Evolutionary conservation across 495 filamentous ascomycete species (phyloP).

Genomic region (Neurospora sp.): DNA sequence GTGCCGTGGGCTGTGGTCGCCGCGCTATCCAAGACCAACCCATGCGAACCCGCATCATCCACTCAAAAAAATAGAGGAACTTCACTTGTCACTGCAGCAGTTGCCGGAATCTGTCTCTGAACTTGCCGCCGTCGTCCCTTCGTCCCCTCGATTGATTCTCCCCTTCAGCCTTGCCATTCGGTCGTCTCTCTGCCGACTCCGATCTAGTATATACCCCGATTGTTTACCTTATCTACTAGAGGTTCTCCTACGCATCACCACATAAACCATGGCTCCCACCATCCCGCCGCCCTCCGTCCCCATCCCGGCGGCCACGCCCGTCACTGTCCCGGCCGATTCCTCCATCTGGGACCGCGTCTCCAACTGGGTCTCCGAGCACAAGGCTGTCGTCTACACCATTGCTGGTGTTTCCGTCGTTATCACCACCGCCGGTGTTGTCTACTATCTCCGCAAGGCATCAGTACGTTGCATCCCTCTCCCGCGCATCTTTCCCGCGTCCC

Average conservation of each 20-base stretch:
- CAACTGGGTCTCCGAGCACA: constrained; percentile 90
- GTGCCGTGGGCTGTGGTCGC: not conserved
- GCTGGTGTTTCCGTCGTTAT: constrained; percentile 87
- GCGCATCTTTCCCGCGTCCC: not conserved
- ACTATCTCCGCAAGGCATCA: constrained; percentile 58
- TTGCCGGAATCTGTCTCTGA: not conserved
- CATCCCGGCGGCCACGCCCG: constrained; percentile 25
- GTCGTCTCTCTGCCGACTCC: constrained; percentile 8
- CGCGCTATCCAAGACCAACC: not conserved
- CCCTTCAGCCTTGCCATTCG: constrained; percentile 1
- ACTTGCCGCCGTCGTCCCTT: not conserved
- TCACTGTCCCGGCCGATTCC: constrained; percentile 37
- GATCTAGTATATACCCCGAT: constrained; percentile 1
- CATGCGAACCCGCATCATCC: not conserved
- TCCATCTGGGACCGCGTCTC: constrained; percentile 84
- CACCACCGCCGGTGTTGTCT: constrained; percentile 79
- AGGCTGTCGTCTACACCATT: constrained; percentile 89
- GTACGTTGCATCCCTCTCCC: constrained; percentile 19
- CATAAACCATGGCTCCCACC: constrained; percentile 29
- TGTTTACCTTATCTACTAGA: not conserved
- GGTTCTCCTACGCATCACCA: not conserved
- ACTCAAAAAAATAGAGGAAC: not conserved
- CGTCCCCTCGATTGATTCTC: not conserved
- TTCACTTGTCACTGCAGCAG: not conserved
- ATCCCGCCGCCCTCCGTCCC: constrained; percentile 31